These are phyloP conservation scores for Taiozyma sp. DNA, from an alignment of 1,139 yeast species.

Conservation along the genomic window DNA sequence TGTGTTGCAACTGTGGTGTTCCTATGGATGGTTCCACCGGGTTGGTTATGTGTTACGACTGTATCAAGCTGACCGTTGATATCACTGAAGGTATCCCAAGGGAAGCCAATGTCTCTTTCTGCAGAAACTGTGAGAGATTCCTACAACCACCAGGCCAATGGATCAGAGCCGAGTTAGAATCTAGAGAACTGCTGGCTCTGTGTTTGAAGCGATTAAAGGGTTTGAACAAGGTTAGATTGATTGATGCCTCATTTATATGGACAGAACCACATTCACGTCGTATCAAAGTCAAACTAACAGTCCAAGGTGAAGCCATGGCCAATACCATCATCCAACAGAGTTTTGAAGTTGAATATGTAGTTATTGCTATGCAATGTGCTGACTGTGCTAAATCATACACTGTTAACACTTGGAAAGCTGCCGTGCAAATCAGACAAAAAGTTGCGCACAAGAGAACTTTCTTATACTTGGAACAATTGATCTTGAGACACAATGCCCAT, in stretches of 20 bases:
- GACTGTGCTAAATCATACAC: conserved; percentile 98
- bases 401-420: conserved; percentile 96
- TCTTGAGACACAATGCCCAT: conserved; percentile 91
- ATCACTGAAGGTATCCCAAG: conserved; percentile 95
- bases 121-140: conserved; percentile 96
- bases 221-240: conserved; percentile 76
- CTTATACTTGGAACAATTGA: conserved; percentile 89
- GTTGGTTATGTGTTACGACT: conserved; percentile 94
- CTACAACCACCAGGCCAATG: conserved; percentile 94
- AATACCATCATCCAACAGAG: conserved; percentile 93
- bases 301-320: conserved; percentile 94
- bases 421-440: conserved; percentile 96
- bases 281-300: conserved; percentile 83
- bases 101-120: conserved; percentile 87
- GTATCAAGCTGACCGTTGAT: conserved; percentile 91
- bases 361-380: conserved; percentile 95
- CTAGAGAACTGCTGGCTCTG: conserved; percentile 86
- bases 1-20: conserved; percentile 98
- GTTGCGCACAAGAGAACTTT: conserved; percentile 96
- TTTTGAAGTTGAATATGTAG: conserved; percentile 92
- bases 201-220: conserved; percentile 89
- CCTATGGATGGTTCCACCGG: conserved; percentile 97
- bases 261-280: conserved; percentile 99
- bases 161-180: conserved; percentile 87
- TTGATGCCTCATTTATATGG: conserved; percentile 96